Percentiles rank a stretch among this genome's conserved stretches.
Evolutionary conservation across 305 asterid species (phyloP).

Genomic region (Fraxinus dipetala): DNA sequence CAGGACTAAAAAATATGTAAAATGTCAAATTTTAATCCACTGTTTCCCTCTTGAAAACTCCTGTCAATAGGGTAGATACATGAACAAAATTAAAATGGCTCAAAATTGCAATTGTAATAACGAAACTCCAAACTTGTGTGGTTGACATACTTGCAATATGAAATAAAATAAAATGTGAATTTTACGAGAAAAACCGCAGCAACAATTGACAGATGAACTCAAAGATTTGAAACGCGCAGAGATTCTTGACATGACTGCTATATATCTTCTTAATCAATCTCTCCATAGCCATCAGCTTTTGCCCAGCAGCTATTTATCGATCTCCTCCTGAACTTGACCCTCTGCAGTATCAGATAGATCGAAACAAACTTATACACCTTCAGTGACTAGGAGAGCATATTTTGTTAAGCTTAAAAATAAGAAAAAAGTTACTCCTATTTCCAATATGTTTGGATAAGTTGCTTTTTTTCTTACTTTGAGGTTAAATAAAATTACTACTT

Average conservation of each 20-base stretch:
- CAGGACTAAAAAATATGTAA: neutral
- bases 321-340: constrained; percentile 75
- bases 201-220: neutral
- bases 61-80: neutral
- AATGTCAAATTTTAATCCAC: neutral
- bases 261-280: neutral
- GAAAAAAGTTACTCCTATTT: neutral
- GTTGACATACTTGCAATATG: neutral
- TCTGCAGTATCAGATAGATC: constrained; percentile 40
- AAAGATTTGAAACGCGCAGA: neutral
- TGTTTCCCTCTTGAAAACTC: neutral
- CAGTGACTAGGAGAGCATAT: neutral
- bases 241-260: neutral
- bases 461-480: neutral
- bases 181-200: neutral
- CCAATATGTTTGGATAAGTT: neutral
- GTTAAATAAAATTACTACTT: neutral
- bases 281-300: neutral
- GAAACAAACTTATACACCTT: neutral
- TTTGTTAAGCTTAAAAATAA: neutral
- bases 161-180: neutral
- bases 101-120: neutral
- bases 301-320: constrained; percentile 39
- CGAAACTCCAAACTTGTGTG: neutral
- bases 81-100: neutral